Conservation (phyloP, 2,329 filamentous ascomycete genomes). For the Diplocarpon rosae region DNA sequence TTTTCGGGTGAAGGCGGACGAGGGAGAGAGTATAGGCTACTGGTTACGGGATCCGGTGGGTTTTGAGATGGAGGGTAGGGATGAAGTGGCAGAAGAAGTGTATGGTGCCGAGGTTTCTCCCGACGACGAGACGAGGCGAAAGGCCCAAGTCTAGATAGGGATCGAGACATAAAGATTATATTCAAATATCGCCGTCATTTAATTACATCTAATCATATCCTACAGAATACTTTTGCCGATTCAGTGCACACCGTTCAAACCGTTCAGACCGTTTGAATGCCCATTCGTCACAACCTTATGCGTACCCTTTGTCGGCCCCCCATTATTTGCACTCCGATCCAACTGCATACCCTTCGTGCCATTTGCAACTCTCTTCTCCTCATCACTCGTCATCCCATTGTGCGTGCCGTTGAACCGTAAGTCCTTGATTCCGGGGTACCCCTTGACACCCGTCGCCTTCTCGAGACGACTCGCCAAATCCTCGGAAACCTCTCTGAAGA, state of each 20-base stretch:
- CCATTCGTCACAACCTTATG: constrained; percentile 3
- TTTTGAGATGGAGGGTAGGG: too few relatives aligned
- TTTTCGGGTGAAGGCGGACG: too few relatives aligned
- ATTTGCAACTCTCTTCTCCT: constrained; percentile 38
- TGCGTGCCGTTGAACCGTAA: constrained; percentile 49
- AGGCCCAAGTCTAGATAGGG: too few relatives aligned
- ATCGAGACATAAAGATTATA: too few relatives aligned
- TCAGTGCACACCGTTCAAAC: background rate
- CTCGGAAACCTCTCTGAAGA: constrained; percentile 50
- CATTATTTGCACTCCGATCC: constrained; percentile 33
- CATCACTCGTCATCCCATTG: constrained; percentile 43
- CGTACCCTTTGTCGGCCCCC: constrained; percentile 30
- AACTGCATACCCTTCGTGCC: constrained; percentile 31
- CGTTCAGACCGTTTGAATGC: constrained; percentile 5
- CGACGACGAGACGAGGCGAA: too few relatives aligned
- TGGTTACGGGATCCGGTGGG: too few relatives aligned
- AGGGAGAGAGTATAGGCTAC: too few relatives aligned
- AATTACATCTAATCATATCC: too few relatives aligned
- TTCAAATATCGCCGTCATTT: too few relatives aligned
- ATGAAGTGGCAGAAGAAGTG: too few relatives aligned
- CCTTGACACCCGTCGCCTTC: constrained; percentile 51
- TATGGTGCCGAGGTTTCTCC: too few relatives aligned
- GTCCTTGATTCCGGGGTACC: constrained; percentile 44
- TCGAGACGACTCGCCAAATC: constrained; percentile 47
- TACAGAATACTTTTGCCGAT: too few relatives aligned